Percentiles rank a stretch among this genome's conserved stretches.
phyloP scores from a whole-genome alignment of 768 basidiomycete genomes.

The Suillus decipiens region DNA sequence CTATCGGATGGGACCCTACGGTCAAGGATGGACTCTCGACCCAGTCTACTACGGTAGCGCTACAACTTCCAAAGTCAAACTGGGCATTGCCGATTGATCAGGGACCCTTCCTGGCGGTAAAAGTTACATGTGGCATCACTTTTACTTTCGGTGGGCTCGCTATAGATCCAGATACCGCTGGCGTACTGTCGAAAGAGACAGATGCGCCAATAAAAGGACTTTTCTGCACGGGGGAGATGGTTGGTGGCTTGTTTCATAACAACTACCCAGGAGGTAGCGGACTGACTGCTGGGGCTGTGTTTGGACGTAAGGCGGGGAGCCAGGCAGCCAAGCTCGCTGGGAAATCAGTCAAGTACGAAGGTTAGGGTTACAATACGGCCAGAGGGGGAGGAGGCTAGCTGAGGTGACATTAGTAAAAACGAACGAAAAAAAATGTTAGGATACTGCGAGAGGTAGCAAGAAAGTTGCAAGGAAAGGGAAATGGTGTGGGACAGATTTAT shows the following conservation, averaged over 20 bases:
- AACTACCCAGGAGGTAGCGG: conserved; percentile 77
- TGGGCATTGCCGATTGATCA: conserved; percentile 62
- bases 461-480: background rate
- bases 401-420: background rate
- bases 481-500: background rate
- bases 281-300: conserved; percentile 64
- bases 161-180: conserved; percentile 55
- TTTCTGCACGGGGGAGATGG: conserved; percentile 70
- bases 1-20: conserved; percentile 56
- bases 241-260: conserved; percentile 60
- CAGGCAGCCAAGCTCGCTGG: conserved; percentile 39
- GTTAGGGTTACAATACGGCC: background rate
- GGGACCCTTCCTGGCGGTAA: conserved; percentile 63
- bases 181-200: conserved; percentile 46
- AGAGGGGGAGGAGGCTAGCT: background rate
- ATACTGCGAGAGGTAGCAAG: background rate
- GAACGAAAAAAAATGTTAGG: background rate
- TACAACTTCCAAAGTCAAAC: conserved; percentile 60
- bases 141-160: conserved; percentile 74
- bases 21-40: conserved; percentile 65
- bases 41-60: conserved; percentile 35
- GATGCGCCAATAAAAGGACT: conserved; percentile 51
- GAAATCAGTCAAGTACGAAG: background rate
- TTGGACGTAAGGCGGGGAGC: conserved; percentile 57
- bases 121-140: conserved; percentile 68